A percentile compares a stretch with the other conserved stretches of the same genome.
Conservation (phyloP, 2,329 filamentous ascomycete genomes). For the Colletotrichum falcatum region DNA sequence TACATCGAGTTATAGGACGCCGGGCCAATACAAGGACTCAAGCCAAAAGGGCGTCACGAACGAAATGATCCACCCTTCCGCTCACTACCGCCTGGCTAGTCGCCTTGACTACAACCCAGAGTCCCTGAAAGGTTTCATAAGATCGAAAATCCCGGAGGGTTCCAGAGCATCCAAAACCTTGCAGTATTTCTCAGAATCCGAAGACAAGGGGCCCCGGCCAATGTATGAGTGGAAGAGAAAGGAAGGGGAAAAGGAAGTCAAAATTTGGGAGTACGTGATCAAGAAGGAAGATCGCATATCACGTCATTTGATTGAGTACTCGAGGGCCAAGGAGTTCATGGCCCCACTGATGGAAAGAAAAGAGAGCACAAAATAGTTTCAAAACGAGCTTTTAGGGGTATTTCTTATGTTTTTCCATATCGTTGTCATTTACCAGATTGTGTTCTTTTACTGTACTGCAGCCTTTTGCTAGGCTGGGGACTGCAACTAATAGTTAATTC, state of each 20-base stretch:
- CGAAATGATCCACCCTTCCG: slow-evolving; percentile 32
- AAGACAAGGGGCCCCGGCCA: neutral
- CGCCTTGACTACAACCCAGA: neutral
- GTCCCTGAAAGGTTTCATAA: neutral
- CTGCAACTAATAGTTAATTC: neutral
- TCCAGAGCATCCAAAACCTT: too few relatives aligned
- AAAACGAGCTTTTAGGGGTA: neutral
- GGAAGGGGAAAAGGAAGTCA: neutral
- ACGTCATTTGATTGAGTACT: slow-evolving; percentile 3
- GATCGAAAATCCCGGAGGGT: neutral
- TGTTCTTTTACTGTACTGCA: too few relatives aligned
- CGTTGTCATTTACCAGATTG: neutral
- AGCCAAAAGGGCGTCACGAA: slow-evolving; percentile 11
- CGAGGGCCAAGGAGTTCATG: neutral
- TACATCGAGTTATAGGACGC: slow-evolving; percentile 21
- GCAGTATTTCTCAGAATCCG: too few relatives aligned
- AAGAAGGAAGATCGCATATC: neutral
- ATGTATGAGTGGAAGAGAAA: slow-evolving; percentile 26
- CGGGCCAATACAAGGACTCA: slow-evolving; percentile 28
- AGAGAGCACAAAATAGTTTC: neutral
- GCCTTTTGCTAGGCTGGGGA: neutral
- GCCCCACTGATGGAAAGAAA: neutral
- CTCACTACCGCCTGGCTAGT: slow-evolving; percentile 9
- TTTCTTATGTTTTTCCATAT: neutral
- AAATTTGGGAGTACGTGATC: slow-evolving; percentile 33